phyloP scores from a whole-genome alignment of 2,329 filamentous ascomycete species.

The Epichloe bromicola region DNA sequence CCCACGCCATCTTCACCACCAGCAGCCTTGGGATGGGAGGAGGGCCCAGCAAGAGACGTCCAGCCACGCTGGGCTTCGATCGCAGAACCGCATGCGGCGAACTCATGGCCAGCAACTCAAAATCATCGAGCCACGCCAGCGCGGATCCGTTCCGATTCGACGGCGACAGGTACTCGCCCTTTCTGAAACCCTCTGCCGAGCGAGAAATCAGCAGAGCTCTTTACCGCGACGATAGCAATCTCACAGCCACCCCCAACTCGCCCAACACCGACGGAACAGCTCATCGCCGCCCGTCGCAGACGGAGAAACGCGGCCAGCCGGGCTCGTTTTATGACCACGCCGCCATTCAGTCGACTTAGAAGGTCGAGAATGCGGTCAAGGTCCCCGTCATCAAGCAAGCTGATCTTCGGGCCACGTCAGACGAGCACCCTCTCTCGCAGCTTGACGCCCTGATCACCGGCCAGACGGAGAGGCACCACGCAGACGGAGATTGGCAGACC shows the following conservation, averaged over 20 bases:
- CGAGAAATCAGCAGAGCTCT: conserved; percentile 30
- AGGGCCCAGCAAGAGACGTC: conserved; percentile 3
- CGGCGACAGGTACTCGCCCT: conserved; percentile 22
- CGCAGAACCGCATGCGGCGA: conserved; percentile 1
- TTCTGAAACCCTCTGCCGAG: conserved; percentile 26
- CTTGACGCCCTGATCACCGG: conserved; percentile 6
- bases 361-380: conserved; percentile 26
- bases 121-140: conserved; percentile 21
- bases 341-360: conserved; percentile 27
- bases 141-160: conserved; percentile 36
- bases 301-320: neutral
- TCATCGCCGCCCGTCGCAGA: neutral
- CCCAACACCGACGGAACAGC: neutral
- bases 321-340: conserved; percentile 23
- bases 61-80: conserved; percentile 5
- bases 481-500: conserved; percentile 25
- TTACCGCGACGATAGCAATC: conserved; percentile 15
- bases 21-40: neutral
- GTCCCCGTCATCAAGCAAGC: conserved; percentile 17
- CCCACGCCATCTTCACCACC: neutral
- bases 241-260: conserved; percentile 5
- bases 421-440: conserved; percentile 5
- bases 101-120: conserved; percentile 11
- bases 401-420: neutral
- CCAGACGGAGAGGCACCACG: conserved; percentile 5